Percentiles rank a stretch among this genome's conserved stretches.
These are phyloP conservation scores for Hondaea fermentalgiana DNA, from an alignment of 108 stramenopile genomes.

Conservation along the genomic window DNA sequence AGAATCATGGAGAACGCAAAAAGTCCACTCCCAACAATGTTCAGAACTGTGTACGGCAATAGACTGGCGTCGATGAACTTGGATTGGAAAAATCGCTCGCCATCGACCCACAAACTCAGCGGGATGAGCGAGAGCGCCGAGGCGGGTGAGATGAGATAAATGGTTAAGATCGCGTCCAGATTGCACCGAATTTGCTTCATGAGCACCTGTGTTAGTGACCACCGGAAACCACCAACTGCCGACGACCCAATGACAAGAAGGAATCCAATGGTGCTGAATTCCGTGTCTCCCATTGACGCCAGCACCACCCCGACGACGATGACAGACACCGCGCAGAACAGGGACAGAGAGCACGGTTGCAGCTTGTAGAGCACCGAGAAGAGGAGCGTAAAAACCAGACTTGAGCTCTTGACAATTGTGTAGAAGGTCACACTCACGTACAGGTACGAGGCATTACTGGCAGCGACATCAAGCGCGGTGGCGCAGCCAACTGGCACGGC, in stretches of 20 bases:
- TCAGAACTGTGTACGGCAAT: not conserved
- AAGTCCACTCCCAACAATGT: not conserved
- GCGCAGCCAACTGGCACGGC: slow-evolving; percentile 23
- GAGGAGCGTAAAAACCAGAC: slow-evolving; percentile 16
- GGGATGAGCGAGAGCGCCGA: slow-evolving; percentile 17
- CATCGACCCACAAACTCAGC: not conserved
- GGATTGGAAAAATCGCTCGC: not conserved
- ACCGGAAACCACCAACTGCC: slow-evolving; percentile 21
- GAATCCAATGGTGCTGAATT: not conserved
- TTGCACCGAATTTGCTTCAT: slow-evolving; percentile 10
- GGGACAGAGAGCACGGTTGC: not conserved
- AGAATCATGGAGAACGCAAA: slow-evolving; percentile 20
- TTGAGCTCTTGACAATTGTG: slow-evolving; percentile 18
- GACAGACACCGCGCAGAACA: not conserved
- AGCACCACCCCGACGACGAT: not conserved
- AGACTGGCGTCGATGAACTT: not conserved
- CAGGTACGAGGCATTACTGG: slow-evolving; percentile 13
- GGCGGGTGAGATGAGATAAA: slow-evolving; percentile 23
- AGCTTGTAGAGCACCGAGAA: slow-evolving; percentile 17
- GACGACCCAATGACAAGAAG: not conserved
- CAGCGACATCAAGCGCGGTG: slow-evolving; percentile 23
- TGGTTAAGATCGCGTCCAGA: slow-evolving; percentile 4
- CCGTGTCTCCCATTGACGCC: not conserved
- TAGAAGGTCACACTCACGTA: slow-evolving; percentile 14
- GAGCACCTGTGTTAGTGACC: slow-evolving; percentile 22